Evolutionary conservation across 805 yeast genomes (phyloP).

Genomic region (Helenozyma rhizophorensis): DNA sequence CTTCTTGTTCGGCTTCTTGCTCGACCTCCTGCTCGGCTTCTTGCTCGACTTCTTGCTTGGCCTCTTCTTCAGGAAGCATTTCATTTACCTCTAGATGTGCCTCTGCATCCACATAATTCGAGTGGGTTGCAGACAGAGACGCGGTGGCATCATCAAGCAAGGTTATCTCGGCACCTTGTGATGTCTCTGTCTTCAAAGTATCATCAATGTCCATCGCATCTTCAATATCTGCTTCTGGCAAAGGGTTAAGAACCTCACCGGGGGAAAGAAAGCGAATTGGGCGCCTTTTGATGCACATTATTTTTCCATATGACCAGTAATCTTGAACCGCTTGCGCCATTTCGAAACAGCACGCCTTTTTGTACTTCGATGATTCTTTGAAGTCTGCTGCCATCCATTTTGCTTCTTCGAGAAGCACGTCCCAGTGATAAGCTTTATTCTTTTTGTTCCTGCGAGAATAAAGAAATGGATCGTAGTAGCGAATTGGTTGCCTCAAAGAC

Average conservation of each 20-base stretch:
- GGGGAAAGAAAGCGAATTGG: conserved; percentile 28
- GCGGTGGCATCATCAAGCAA: too few species aligned
- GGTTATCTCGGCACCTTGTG: too few species aligned
- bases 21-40: background rate
- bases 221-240: conserved; percentile 2
- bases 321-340: conserved; percentile 72
- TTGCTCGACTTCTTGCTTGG: background rate
- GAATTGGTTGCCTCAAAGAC: conserved; percentile 83
- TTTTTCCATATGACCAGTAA: conserved; percentile 73
- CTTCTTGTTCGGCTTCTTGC: background rate
- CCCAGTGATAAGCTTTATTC: conserved; percentile 61
- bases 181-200: too few species aligned
- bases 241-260: background rate
- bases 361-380: conserved; percentile 64
- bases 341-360: conserved; percentile 62
- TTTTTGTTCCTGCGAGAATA: conserved; percentile 17
- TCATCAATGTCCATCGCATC: conserved; percentile 12
- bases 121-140: too few species aligned
- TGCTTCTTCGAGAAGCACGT: conserved; percentile 66
- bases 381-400: conserved; percentile 81
- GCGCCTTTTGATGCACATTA: conserved; percentile 53
- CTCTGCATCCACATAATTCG: conserved; percentile 1
- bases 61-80: background rate
- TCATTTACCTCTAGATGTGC: background rate
- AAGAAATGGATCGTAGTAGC: conserved; percentile 62